phyloP scores from a whole-genome alignment of 176 grass and related monocot genomes.

The Guadua angustifolia region DNA sequence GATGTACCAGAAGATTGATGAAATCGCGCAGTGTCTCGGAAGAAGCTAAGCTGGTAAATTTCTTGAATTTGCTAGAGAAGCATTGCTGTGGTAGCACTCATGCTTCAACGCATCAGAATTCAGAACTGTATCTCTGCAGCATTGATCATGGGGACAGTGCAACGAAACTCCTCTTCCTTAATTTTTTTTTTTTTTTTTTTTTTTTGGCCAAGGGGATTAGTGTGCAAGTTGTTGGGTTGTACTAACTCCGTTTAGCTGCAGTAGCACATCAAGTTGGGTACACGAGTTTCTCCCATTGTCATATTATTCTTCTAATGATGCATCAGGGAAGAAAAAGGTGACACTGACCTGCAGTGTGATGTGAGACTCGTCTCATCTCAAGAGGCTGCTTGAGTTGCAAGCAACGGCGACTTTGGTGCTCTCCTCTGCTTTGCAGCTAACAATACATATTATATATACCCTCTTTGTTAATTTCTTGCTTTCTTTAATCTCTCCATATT shows the following conservation, averaged over 20 bases:
- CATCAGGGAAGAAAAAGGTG: constrained; percentile 45
- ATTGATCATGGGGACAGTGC: constrained; percentile 2
- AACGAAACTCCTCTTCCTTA: background rate
- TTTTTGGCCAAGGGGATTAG: background rate
- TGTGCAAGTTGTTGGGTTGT: constrained; percentile 21
- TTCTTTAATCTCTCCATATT: background rate
- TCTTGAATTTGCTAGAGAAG: background rate
- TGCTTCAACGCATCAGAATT: background rate
- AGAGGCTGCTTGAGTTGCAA: constrained; percentile 38
- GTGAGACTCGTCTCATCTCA: constrained; percentile 63
- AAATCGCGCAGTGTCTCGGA: background rate
- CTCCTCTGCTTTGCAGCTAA: background rate
- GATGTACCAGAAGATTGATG: background rate
- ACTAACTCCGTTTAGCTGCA: constrained; percentile 24
- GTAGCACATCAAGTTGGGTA: constrained; percentile 50
- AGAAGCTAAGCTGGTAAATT: background rate
- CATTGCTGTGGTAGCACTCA: background rate
- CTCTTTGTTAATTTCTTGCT: background rate
- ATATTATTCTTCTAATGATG: background rate
- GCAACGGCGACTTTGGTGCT: background rate
- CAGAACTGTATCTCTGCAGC: background rate
- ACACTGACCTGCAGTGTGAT: constrained; percentile 55
- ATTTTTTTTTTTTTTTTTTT: background rate
- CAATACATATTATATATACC: constrained; percentile 32
- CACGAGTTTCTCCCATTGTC: constrained; percentile 5